Percentiles rank a stretch among this genome's conserved stretches.
These are phyloP conservation scores for Chlorophyllum brunneum DNA, from an alignment of 768 basidiomycete genomes.

Conservation along the genomic window DNA sequence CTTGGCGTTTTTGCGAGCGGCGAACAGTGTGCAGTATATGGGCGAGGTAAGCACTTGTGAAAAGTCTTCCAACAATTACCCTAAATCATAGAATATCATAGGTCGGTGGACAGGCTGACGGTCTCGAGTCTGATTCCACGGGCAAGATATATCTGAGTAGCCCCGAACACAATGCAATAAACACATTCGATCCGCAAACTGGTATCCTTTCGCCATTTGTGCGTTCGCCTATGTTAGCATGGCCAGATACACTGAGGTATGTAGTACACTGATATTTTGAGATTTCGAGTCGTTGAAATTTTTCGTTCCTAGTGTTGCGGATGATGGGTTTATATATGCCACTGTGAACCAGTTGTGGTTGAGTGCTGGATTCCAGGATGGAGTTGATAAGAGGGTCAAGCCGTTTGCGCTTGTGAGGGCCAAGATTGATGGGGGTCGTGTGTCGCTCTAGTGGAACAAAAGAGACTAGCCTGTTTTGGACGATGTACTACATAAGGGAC, in stretches of 20 bases:
- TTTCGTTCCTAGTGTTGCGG: constrained; percentile 9
- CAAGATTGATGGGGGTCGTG: constrained; percentile 9
- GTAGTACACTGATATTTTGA: background rate
- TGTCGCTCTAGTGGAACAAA: constrained; percentile 5
- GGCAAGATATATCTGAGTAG: constrained; percentile 17
- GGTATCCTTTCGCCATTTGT: constrained; percentile 15
- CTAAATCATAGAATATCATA: background rate
- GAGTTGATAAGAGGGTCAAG: constrained; percentile 15
- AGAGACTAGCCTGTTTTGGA: background rate
- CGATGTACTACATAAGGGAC: background rate
- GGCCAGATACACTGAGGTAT: constrained; percentile 16
- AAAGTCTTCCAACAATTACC: background rate
- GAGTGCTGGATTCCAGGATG: constrained; percentile 15
- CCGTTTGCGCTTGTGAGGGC: constrained; percentile 15
- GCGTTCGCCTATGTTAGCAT: constrained; percentile 16
- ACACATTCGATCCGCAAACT: constrained; percentile 14
- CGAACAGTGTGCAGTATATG: constrained; percentile 15
- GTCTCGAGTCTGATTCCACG: constrained; percentile 15
- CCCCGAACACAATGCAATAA: constrained; percentile 17
- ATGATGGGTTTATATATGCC: constrained; percentile 16
- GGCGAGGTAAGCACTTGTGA: constrained; percentile 8
- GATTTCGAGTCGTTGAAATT: background rate
- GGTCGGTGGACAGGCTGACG: constrained; percentile 17
- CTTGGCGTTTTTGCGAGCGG: constrained; percentile 12
- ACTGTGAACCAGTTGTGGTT: constrained; percentile 16